A percentile compares a stretch with the other conserved stretches of the same genome.
Evolutionary conservation across 495 filamentous ascomycete genomes (phyloP).

Genomic region (Thermothielavioides terrestris): DNA sequence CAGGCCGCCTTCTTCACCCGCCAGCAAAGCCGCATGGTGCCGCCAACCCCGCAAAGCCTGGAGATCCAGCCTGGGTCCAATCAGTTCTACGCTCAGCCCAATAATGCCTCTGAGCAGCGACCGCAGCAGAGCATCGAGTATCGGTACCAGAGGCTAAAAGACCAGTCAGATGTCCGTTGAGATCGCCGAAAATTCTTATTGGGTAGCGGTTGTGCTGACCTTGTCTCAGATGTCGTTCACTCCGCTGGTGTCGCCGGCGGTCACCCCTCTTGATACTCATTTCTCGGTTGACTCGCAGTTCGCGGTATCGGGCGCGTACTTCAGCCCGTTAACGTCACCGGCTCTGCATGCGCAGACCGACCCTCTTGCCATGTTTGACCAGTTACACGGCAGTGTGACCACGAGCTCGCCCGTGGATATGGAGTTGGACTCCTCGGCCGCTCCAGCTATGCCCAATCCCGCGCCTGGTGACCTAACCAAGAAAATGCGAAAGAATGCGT

Average conservation of each 20-base stretch:
- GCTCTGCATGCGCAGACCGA: slow-evolving; percentile 75
- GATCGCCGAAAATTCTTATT: background rate
- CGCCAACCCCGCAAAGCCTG: slow-evolving; percentile 87
- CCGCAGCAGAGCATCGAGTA: slow-evolving; percentile 59
- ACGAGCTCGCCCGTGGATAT: slow-evolving; percentile 39
- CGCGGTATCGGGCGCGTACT: slow-evolving; percentile 77
- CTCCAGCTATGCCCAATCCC: slow-evolving; percentile 25
- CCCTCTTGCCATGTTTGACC: slow-evolving; percentile 35
- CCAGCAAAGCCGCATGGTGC: slow-evolving; percentile 59
- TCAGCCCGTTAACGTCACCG: slow-evolving; percentile 88
- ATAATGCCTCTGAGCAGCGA: slow-evolving; percentile 45
- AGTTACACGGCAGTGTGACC: slow-evolving; percentile 28
- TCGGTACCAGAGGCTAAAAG: slow-evolving; percentile 57
- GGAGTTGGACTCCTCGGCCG: slow-evolving; percentile 30
- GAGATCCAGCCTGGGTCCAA: slow-evolving; percentile 65
- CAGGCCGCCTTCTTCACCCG: slow-evolving; percentile 43
- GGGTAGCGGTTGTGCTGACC: slow-evolving; percentile 22
- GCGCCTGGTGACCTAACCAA: slow-evolving; percentile 34
- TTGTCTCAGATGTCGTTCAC: slow-evolving; percentile 71
- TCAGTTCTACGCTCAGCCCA: slow-evolving; percentile 38
- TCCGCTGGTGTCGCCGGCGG: slow-evolving; percentile 87
- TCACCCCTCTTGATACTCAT: slow-evolving; percentile 80
- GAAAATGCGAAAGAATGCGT: slow-evolving; percentile 39
- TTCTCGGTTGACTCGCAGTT: slow-evolving; percentile 73
- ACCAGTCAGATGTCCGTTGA: slow-evolving; percentile 67